Evolutionary conservation across 2,329 filamentous ascomycete species (phyloP).

Genomic region (Aureobasidium sp.): DNA sequence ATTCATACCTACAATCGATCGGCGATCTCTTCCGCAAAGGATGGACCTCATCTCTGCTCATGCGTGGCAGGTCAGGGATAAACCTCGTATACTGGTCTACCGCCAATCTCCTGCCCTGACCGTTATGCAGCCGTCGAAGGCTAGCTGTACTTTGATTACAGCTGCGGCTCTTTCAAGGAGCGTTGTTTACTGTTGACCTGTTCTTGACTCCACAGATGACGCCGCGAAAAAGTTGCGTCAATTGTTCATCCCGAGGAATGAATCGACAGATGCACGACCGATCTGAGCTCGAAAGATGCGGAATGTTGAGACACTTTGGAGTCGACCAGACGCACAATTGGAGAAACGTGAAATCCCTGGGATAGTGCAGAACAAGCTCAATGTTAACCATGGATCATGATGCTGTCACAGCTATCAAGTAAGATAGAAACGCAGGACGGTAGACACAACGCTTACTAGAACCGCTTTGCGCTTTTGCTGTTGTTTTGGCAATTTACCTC

Average conservation of each 20-base stretch:
- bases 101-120: slow-evolving; percentile 6
- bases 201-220: not conserved
- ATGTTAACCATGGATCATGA: not conserved
- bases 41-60: not conserved
- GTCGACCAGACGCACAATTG: not conserved
- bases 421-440: slow-evolving; percentile 10
- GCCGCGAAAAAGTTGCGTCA: not conserved
- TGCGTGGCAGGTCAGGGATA: slow-evolving; percentile 10
- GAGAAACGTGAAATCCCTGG: not conserved
- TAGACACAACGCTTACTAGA: slow-evolving; percentile 4
- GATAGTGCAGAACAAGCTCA: not conserved
- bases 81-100: not conserved
- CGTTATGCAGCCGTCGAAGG: slow-evolving; percentile 1
- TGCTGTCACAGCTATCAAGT: not conserved
- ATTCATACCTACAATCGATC: not conserved
- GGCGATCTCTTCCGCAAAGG: not conserved
- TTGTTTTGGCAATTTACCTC: slow-evolving; percentile 13
- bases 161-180: slow-evolving; percentile 1
- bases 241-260: not conserved
- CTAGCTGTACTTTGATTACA: slow-evolving; percentile 10
- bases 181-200: slow-evolving; percentile 1
- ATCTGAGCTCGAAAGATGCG: not conserved
- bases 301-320: not conserved
- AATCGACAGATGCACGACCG: not conserved
- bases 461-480: slow-evolving; percentile 12